Evolutionary conservation across 129 eudicot species (phyloP).

Genomic region (Artemisia argyi): DNA sequence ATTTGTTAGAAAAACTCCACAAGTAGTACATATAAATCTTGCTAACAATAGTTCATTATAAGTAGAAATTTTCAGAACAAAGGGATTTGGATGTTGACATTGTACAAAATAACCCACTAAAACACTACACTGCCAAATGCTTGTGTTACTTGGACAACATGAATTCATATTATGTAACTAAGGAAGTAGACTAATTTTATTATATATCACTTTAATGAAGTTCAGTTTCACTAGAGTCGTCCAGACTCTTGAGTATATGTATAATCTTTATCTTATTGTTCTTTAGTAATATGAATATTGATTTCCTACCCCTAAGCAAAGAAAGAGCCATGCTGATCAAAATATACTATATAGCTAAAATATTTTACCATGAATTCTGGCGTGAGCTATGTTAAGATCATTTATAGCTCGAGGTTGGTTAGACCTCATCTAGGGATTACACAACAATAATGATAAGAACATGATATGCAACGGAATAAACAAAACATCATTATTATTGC

Average conservation of each 20-base stretch:
- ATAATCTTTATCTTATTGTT: background rate
- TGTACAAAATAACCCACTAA: background rate
- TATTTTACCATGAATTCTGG: background rate
- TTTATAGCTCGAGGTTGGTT: too few species aligned
- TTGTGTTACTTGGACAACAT: background rate
- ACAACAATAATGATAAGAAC: too few species aligned
- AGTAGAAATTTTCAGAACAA: background rate
- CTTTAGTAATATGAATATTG: background rate
- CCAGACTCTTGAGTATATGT: background rate
- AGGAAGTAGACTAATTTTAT: background rate
- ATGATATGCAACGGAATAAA: too few species aligned
- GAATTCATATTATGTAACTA: too few species aligned
- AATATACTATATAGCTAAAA: background rate
- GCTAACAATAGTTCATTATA: background rate
- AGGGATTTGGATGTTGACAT: too few species aligned
- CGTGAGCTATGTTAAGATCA: too few species aligned
- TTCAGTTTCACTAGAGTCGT: background rate
- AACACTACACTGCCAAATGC: background rate
- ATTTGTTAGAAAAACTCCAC: background rate
- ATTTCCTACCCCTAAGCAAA: constrained; percentile 1
- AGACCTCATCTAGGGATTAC: too few species aligned
- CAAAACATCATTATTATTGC: too few species aligned
- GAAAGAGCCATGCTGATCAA: background rate
- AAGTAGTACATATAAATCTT: background rate
- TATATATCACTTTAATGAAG: background rate